phyloP scores from a whole-genome alignment of 2,329 filamentous ascomycete species.

The Blastomyces gilchristii region DNA sequence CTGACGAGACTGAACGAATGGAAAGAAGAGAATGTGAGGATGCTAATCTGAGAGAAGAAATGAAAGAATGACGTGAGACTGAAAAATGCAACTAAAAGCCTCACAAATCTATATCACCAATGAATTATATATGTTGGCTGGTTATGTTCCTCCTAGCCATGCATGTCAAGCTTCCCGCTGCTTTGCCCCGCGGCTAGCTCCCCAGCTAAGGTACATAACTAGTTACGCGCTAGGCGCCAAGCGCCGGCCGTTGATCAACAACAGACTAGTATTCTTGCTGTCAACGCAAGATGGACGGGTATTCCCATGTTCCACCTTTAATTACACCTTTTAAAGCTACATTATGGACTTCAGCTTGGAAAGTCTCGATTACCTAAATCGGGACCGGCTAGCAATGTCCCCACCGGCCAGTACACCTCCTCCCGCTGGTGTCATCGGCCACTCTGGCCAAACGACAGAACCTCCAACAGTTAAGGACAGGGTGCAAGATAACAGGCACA shows the following conservation, averaged over 20 bases:
- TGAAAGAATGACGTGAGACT: neutral
- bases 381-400: neutral
- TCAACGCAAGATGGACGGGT: neutral
- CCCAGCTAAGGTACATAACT: too few relatives aligned
- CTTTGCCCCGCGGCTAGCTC: neutral
- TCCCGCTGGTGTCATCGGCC: neutral
- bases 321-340: neutral
- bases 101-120: neutral
- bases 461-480: neutral
- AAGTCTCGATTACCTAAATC: slow-evolving; percentile 4
- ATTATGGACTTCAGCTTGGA: slow-evolving; percentile 2
- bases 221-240: neutral
- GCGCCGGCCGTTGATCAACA: neutral
- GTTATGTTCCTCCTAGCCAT: neutral
- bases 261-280: neutral
- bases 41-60: neutral
- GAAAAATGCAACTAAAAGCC: neutral
- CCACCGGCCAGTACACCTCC: neutral
- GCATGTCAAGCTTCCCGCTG: neutral
- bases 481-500: neutral
- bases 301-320: neutral
- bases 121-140: neutral
- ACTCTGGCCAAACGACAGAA: neutral
- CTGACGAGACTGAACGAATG: neutral
- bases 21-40: neutral